Evolutionary conservation across 169 alveolate genomes (phyloP).

Genomic region (Cryptosporidium xiaoi): DNA sequence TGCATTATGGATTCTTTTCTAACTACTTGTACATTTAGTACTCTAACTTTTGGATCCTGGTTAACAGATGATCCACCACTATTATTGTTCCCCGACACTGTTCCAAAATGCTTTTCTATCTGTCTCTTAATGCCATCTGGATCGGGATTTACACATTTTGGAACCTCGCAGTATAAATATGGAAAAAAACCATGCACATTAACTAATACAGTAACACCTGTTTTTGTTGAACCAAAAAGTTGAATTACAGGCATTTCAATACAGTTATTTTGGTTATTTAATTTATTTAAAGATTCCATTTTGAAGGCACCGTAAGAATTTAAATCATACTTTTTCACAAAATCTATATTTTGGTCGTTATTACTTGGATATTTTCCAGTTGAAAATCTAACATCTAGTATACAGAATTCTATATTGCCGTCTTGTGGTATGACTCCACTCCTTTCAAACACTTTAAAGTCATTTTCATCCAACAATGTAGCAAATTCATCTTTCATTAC

Average conservation of each 20-base stretch:
- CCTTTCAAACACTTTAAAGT: background rate
- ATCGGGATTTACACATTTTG: slow-evolving; percentile 16
- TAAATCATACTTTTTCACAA: background rate
- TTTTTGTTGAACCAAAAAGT: slow-evolving; percentile 43
- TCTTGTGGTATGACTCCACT: background rate
- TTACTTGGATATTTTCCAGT: slow-evolving; percentile 35
- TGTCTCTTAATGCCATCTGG: slow-evolving; percentile 13
- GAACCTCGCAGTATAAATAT: slow-evolving; percentile 43
- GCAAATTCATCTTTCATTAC: background rate
- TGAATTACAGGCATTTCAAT: slow-evolving; percentile 45
- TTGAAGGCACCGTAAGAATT: background rate
- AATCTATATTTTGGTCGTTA: background rate
- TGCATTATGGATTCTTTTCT: slow-evolving; percentile 82
- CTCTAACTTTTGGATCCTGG: slow-evolving; percentile 19
- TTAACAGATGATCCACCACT: background rate
- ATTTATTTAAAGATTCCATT: background rate
- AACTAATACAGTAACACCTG: slow-evolving; percentile 27
- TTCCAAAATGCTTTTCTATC: background rate
- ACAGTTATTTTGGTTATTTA: background rate
- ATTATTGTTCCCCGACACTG: background rate
- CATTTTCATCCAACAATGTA: too few relatives aligned
- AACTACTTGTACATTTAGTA: slow-evolving; percentile 78
- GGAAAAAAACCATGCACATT: slow-evolving; percentile 68
- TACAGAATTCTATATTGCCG: slow-evolving; percentile 30
- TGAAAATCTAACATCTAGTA: slow-evolving; percentile 58